Evolutionary conservation across 2,329 filamentous ascomycete species (phyloP), one percentile per base, ranked within the genome.

Genomic region (Simplicillium aogashimaense): DNA sequence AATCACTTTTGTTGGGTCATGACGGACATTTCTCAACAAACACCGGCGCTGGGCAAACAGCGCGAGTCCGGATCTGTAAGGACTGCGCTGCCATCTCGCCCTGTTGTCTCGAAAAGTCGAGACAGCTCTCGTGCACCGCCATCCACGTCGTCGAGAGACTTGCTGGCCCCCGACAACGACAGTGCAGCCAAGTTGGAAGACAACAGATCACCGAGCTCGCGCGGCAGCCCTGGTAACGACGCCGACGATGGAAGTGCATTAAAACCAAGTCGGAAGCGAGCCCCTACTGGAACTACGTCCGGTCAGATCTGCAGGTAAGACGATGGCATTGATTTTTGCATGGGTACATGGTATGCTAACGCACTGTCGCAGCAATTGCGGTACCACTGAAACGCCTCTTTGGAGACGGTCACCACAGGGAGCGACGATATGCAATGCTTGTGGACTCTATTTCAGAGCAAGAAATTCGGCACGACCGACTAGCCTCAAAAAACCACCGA

Each of bases 351-450:
- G 5, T 25, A 9, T 25, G 15, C 41, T 43, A 13, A 43, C 29
- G 18, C 2, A 13, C 18, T 18, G 18, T 39, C 37, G 29, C 46
- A 98, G 92, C 58, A 98, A 98, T 63, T 98, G 92, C 59, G 83
- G 83, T 43, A 97, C 92, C 13, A 95, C 88, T 39, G 81, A 84
- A 58, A 98, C 92, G 36, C 92, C 92, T 17, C 66, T 98, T 30
- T 98, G 92, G 92, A 79, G 92, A 57, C 78, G 92, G 54, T 95
- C 90, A 13, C 90, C 90, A 0, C 81, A 89, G 53, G 92, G 92
- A 25, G 84, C 87, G 40, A 95, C 88, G 20, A 97, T 98, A 44
- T 98, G 92, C 66, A 98, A 98, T 63, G 92, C 92, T 6, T 98
- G 92, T 56, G 92, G 92, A 33, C 72, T 98, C 13, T 98, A 98